Conservation (phyloP, 163 green algal genomes). For the Trebouxiophyceae sp. region DNA sequence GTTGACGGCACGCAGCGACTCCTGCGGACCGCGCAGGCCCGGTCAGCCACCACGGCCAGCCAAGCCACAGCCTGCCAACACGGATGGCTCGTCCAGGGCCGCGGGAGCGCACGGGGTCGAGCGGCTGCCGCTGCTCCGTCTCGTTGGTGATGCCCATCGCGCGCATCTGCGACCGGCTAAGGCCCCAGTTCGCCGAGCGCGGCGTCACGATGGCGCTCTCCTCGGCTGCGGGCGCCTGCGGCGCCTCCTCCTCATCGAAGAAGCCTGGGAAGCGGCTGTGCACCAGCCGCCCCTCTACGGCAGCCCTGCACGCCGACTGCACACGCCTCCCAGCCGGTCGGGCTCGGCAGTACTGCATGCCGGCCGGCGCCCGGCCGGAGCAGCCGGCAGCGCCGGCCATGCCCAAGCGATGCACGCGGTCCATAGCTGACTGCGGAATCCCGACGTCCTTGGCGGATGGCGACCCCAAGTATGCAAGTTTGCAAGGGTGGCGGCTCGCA, state of each 20-base stretch:
- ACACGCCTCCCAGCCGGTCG: too few relatives aligned
- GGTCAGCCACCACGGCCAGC: neutral
- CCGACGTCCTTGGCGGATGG: too few relatives aligned
- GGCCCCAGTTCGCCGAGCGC: neutral
- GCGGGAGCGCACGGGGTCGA: neutral
- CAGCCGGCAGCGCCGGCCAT: too few relatives aligned
- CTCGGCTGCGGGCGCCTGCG: too few relatives aligned
- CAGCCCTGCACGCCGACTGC: too few relatives aligned
- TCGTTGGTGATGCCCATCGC: neutral
- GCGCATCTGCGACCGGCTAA: neutral
- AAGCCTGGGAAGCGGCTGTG: neutral
- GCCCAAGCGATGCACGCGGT: too few relatives aligned
- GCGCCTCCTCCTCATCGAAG: neutral
- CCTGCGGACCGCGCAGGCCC: constrained; percentile 21
- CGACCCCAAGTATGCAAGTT: too few relatives aligned
- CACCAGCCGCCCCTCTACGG: neutral
- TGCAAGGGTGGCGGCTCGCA: too few relatives aligned
- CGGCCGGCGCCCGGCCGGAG: too few relatives aligned
- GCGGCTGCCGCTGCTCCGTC: neutral
- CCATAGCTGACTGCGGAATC: too few relatives aligned
- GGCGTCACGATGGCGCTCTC: neutral
- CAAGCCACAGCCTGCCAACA: neutral
- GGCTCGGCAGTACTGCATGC: too few relatives aligned
- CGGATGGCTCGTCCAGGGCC: neutral
- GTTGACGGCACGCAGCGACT: constrained; percentile 31